Evolutionary conservation across 768 basidiomycete genomes (phyloP).

Genomic region (Suillus subluteus): DNA sequence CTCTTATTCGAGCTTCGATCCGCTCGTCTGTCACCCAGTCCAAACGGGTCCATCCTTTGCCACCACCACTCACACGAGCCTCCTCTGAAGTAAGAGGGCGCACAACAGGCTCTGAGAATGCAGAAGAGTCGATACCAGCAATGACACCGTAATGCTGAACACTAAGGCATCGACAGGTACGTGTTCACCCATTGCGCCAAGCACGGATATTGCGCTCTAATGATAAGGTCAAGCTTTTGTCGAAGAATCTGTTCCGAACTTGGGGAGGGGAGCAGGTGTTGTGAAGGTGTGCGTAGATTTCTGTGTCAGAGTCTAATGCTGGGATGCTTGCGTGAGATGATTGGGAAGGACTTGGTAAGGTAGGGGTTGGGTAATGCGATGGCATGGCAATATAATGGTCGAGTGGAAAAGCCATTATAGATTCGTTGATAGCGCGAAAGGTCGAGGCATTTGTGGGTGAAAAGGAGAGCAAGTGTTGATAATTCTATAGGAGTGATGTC

Average conservation of each 20-base stretch:
- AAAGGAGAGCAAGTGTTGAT: conserved; percentile 65
- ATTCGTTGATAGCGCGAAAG: conserved; percentile 68
- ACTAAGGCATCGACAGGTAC: conserved; percentile 89
- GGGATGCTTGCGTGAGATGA: conserved; percentile 14
- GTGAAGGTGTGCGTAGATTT: conserved; percentile 77
- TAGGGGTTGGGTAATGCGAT: conserved; percentile 22
- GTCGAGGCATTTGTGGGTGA: conserved; percentile 63
- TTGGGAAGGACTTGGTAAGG: conserved; percentile 18
- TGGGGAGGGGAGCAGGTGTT: conserved; percentile 69
- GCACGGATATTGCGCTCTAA: conserved; percentile 86
- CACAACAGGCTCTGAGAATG: conserved; percentile 36
- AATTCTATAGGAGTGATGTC: conserved; percentile 54
- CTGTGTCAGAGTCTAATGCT: conserved; percentile 23
- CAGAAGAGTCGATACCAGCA: conserved; percentile 58
- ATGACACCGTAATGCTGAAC: conserved; percentile 81
- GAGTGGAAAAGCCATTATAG: conserved; percentile 79
- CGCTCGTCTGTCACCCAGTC: conserved; percentile 75
- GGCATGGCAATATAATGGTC: conserved; percentile 62
- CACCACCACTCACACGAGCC: conserved; percentile 11
- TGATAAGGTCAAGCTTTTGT: conserved; percentile 82
- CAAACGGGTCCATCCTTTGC: conserved; percentile 55
- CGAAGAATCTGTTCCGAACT: conserved; percentile 84
- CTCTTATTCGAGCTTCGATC: conserved; percentile 56
- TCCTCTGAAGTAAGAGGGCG: neutral
- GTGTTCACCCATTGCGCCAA: conserved; percentile 86